Evolutionary conservation across 257 asterid genomes (phyloP).

Genomic region (Agastache rugosa): DNA sequence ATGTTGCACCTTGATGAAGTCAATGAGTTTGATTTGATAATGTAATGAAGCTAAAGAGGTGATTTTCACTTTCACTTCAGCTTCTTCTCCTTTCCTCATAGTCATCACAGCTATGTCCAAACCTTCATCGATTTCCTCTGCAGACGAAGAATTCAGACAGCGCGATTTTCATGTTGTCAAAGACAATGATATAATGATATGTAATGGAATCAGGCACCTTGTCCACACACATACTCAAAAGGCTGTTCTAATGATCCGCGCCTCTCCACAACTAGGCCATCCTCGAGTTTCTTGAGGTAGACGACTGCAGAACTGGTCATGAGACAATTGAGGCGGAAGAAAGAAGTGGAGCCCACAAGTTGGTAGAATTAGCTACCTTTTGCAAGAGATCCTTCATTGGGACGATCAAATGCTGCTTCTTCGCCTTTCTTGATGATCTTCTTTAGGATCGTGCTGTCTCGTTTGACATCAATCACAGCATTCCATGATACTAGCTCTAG

Average conservation of each 20-base stretch:
- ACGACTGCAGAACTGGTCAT: conserved; percentile 40
- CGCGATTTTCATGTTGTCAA: too few species aligned
- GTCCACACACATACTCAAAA: conserved; percentile 55
- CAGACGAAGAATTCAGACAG: not conserved
- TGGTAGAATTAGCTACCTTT: conserved; percentile 43
- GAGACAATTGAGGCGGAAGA: not conserved
- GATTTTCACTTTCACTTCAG: conserved; percentile 55
- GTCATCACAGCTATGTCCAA: conserved; percentile 66
- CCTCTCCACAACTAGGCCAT: conserved; percentile 52
- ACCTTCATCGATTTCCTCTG: conserved; percentile 53
- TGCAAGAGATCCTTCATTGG: conserved; percentile 59
- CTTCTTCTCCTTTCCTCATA: conserved; percentile 73
- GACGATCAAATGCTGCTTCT: conserved; percentile 51
- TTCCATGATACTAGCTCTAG: conserved; percentile 66
- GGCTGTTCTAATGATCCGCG: conserved; percentile 59
- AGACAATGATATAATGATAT: not conserved
- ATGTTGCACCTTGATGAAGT: conserved; percentile 60
- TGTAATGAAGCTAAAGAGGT: conserved; percentile 34
- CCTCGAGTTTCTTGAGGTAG: conserved; percentile 49
- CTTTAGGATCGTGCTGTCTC: conserved; percentile 58
- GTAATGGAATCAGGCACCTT: conserved; percentile 41
- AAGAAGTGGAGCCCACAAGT: not conserved
- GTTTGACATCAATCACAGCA: conserved; percentile 52
- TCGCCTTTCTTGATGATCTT: conserved; percentile 52
- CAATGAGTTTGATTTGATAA: conserved; percentile 57